Conservation (phyloP, 192 early-diverging fungal genomes). For the Dissophora globulifera region DNA sequence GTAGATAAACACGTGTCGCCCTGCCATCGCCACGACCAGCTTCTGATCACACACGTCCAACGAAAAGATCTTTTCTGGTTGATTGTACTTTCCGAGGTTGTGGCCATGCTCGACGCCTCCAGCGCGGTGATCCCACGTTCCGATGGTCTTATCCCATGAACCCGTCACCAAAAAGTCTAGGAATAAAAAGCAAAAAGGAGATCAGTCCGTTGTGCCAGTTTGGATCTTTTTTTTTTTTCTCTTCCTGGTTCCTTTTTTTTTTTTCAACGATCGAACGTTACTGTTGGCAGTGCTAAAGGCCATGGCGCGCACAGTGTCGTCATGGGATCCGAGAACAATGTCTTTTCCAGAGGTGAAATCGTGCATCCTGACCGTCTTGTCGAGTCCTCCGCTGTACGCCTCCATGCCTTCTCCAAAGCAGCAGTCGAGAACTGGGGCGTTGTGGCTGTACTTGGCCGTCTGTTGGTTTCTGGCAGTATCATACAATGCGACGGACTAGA, state of each 20-base stretch:
- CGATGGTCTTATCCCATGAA: conserved; percentile 91
- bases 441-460: conserved; percentile 65
- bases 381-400: conserved; percentile 82
- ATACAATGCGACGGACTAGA: conserved; percentile 83
- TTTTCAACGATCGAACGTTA: conserved; percentile 8
- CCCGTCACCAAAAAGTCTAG: conserved; percentile 81
- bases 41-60: conserved; percentile 81
- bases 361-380: conserved; percentile 68
- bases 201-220: too few relatives aligned
- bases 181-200: neutral
- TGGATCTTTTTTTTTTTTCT: too few relatives aligned
- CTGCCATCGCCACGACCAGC: conserved; percentile 86
- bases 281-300: conserved; percentile 64
- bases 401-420: conserved; percentile 71
- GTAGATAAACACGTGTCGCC: conserved; percentile 80
- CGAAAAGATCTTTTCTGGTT: conserved; percentile 85
- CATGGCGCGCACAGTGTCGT: conserved; percentile 78
- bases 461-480: conserved; percentile 75
- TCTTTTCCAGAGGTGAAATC: conserved; percentile 70
- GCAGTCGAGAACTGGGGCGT: conserved; percentile 81
- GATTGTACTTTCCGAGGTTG: conserved; percentile 56
- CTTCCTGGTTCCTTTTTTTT: too few relatives aligned
- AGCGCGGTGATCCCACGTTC: conserved; percentile 79
- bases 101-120: conserved; percentile 35
- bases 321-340: conserved; percentile 79